Conservation (phyloP, 192 early-diverging fungal species). For the Entomortierella beljakovae region DNA sequence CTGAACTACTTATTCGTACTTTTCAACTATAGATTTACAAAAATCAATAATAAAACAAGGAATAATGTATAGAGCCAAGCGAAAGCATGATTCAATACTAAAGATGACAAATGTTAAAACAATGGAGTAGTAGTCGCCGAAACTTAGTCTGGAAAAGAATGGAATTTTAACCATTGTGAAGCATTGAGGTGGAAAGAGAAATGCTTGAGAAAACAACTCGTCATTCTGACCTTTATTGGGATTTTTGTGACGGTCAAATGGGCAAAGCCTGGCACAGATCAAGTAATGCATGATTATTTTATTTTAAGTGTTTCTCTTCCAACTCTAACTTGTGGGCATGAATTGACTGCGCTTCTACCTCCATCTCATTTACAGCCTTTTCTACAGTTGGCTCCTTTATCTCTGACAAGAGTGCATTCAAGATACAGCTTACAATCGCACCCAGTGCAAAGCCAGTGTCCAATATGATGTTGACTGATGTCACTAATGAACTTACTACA, state of each 20-base stretch:
- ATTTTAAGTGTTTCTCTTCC: too few relatives aligned
- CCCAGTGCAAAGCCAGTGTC: slow-evolving; percentile 59
- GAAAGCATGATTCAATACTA: slow-evolving; percentile 42
- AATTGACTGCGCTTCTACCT: slow-evolving; percentile 41
- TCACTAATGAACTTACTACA: slow-evolving; percentile 55
- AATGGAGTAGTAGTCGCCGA: slow-evolving; percentile 47
- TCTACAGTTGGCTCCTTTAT: slow-evolving; percentile 3
- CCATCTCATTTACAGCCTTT: slow-evolving; percentile 48
- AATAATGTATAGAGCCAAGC: slow-evolving; percentile 29
- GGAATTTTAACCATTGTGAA: slow-evolving; percentile 43
- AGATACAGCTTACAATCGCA: slow-evolving; percentile 53
- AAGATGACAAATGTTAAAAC: slow-evolving; percentile 44
- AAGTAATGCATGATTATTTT: too few relatives aligned
- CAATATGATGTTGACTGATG: slow-evolving; percentile 59
- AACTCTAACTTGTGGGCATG: too few relatives aligned
- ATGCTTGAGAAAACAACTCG: too few relatives aligned
- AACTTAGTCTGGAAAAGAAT: slow-evolving; percentile 45
- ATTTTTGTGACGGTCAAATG: too few relatives aligned
- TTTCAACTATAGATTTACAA: slow-evolving; percentile 21
- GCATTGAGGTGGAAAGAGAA: too few relatives aligned
- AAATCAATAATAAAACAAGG: slow-evolving; percentile 28
- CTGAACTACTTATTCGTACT: slow-evolving; percentile 10
- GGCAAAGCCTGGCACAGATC: too few relatives aligned
- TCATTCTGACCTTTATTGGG: too few relatives aligned
- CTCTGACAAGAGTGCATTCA: slow-evolving; percentile 54